A percentile compares a stretch with the other conserved stretches of the same genome.
Evolutionary conservation across 805 yeast species (phyloP).

Genomic region (Alloascoidea hylecoeti): DNA sequence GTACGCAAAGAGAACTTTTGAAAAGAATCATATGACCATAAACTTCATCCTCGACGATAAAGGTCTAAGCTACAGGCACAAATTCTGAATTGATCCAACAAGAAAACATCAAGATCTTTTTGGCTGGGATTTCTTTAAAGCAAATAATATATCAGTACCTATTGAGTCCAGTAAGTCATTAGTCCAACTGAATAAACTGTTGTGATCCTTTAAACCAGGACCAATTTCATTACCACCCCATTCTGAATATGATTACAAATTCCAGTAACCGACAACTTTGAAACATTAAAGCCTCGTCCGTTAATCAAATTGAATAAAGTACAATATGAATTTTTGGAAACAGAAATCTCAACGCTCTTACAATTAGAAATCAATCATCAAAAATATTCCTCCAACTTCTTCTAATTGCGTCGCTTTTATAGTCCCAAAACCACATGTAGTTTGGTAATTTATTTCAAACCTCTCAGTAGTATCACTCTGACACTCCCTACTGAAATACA

Average conservation of each 20-base stretch:
- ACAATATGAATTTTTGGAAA: background rate
- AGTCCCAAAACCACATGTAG: background rate
- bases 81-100: background rate
- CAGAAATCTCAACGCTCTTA: background rate
- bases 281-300: background rate
- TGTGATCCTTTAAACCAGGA: background rate
- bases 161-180: background rate
- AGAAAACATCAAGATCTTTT: background rate
- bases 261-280: background rate
- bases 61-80: background rate
- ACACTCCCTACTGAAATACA: conserved; percentile 2
- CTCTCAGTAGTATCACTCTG: conserved; percentile 2
- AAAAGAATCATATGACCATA: background rate
- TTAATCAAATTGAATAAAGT: background rate
- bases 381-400: background rate
- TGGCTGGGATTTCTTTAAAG: background rate
- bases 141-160: background rate
- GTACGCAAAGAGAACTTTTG: background rate
- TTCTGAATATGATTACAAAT: background rate
- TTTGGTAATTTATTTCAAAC: conserved; percentile 2
- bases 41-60: background rate
- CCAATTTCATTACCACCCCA: background rate
- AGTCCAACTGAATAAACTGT: background rate
- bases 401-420: background rate
- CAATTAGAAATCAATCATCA: background rate